Evolutionary conservation across 495 filamentous ascomycete genomes (phyloP).

Genomic region (Penicillium ochrochloron): DNA sequence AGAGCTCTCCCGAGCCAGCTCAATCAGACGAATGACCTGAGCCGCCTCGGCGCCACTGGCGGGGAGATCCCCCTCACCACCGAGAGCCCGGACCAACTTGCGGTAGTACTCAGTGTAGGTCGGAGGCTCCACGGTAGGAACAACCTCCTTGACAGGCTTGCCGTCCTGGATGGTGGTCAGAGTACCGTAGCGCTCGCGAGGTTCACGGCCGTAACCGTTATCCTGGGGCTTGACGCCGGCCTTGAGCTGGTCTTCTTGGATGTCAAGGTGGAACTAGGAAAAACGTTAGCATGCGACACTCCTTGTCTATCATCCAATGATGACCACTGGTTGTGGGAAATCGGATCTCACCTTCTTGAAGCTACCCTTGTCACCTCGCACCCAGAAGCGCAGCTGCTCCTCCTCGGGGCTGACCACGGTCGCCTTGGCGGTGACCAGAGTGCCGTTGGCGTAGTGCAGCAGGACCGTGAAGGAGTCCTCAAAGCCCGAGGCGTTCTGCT

Average conservation of each 20-base stretch:
- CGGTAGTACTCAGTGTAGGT: slow-evolving; percentile 78
- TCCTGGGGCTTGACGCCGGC: slow-evolving; percentile 69
- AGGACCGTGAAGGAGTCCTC: slow-evolving; percentile 74
- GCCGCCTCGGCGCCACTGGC: slow-evolving; percentile 73
- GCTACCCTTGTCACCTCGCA: slow-evolving; percentile 78
- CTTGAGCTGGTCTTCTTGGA: slow-evolving; percentile 82
- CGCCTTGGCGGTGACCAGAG: slow-evolving; percentile 70
- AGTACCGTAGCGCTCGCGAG: slow-evolving; percentile 54
- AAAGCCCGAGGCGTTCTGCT: slow-evolving; percentile 55
- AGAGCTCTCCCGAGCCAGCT: slow-evolving; percentile 71
- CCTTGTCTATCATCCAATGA: neutral
- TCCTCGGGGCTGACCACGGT: slow-evolving; percentile 71
- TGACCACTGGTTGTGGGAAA: neutral
- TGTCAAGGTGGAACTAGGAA: slow-evolving; percentile 65
- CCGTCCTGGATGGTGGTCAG: slow-evolving; percentile 51
- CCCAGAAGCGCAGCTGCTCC: slow-evolving; percentile 77
- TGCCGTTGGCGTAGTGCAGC: slow-evolving; percentile 64
- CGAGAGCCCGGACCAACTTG: slow-evolving; percentile 68
- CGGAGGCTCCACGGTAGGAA: slow-evolving; percentile 66
- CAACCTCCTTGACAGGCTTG: slow-evolving; percentile 47
- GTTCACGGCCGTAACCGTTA: slow-evolving; percentile 68
- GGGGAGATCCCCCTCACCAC: slow-evolving; percentile 65
- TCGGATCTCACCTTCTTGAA: slow-evolving; percentile 65
- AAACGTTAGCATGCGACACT: neutral
- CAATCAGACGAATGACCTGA: slow-evolving; percentile 75